Evolutionary conservation across 352 stramenopile species (phyloP).

Genomic region (Ochromonadaceae sp.): DNA sequence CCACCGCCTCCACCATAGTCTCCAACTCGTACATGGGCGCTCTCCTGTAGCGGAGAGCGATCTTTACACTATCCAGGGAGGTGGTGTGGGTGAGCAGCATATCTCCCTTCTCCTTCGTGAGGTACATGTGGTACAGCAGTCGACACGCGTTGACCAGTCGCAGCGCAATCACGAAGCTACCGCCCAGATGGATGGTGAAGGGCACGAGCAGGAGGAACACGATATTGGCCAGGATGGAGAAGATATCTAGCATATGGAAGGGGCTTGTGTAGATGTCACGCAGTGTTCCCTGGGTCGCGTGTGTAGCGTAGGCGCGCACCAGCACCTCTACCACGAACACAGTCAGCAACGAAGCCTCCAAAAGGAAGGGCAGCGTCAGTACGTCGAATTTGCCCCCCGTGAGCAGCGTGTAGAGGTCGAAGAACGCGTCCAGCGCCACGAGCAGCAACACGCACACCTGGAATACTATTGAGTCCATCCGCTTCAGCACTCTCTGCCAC

Average conservation of each 20-base stretch:
- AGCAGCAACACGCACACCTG: not conserved
- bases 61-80: too few relatives aligned
- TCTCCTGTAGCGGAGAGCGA: constrained; percentile 14
- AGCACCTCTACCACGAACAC: constrained; percentile 7
- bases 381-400: too few relatives aligned
- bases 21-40: constrained; percentile 20
- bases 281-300: not conserved
- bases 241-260: constrained; percentile 4
- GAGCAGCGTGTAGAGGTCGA: too few relatives aligned
- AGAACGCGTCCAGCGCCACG: too few relatives aligned
- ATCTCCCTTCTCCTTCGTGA: too few relatives aligned
- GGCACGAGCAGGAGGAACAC: constrained; percentile 6
- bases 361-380: not conserved
- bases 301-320: not conserved
- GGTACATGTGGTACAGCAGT: too few relatives aligned
- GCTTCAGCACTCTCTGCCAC: not conserved
- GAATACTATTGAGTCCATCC: not conserved
- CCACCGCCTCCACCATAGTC: constrained; percentile 29
- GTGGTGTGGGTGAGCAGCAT: too few relatives aligned
- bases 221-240: constrained; percentile 20
- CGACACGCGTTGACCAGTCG: too few relatives aligned
- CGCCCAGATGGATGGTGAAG: too few relatives aligned
- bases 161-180: too few relatives aligned
- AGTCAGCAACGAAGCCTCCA: not conserved
- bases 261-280: not conserved